Base-by-base conservation (phyloP, 1,139 yeast genomes). In the Ogataea hybrid region DNA sequence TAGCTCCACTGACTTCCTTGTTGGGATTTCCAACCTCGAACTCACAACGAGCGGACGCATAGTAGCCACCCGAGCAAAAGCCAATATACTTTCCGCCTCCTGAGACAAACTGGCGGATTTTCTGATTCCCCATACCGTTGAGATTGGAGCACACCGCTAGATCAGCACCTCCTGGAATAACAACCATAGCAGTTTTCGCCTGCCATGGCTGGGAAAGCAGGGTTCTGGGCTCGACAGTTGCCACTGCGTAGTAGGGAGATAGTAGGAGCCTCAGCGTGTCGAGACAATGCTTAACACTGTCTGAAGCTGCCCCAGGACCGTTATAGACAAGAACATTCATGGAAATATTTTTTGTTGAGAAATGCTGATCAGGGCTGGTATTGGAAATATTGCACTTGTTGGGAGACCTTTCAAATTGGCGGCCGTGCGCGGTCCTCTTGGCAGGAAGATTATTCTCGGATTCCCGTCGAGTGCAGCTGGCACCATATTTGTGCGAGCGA, bases 161-260 rank as follows among this genome's bases (percentile, higher is more conserved):
- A 61, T 92, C 98, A 1, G 97, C 97, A 3, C 98, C 98, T 2
- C 98, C 98, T 0, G 98, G 99, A 21, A 94, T 64, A 4, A 90
- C 96, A 39, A 92, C 61, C 51, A 87, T 68, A 0, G 95, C 71
- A 0, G 97, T 85, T 54, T 86, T 85, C 6, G 75, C 58, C 54
- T 75, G 74, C 98, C 99, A 94, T 0, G 98, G 98, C 57, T 92
- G 97, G 31, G 76, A 74, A 37, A 75, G 62, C 12, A 92, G 62
- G 0, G 85, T 77, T 9, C 67, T 60, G 20, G 86, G 80, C 27
- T 79, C 76, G 1, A 88, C 84, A 3, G 86, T 75, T 16, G 81
- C 71, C 5, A 92, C 96, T 0, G 96, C 95, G 61, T 92, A 94
- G 63, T 82, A 73, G 0, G 97, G 96, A 1, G 95, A 84, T n/a